A percentile compares a stretch with the other conserved stretches of the same genome.
phyloP scores from a whole-genome alignment of 805 yeast species.

The Lipomyces orientalis region DNA sequence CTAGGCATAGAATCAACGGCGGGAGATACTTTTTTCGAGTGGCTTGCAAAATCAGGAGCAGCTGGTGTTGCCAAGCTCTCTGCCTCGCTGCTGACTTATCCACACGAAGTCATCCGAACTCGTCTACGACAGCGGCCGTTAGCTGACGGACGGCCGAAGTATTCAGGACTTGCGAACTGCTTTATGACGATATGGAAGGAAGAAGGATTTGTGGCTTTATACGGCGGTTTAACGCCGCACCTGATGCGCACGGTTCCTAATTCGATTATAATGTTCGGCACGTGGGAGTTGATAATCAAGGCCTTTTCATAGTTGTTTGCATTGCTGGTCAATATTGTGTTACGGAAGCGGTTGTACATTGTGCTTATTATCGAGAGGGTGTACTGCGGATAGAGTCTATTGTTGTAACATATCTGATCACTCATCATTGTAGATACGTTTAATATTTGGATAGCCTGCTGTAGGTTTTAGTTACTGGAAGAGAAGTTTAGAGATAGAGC shows the following conservation, averaged over 20 bases:
- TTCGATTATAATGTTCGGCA: constrained; percentile 97
- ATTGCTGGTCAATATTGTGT: background rate
- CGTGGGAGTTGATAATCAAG: constrained; percentile 87
- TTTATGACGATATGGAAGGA: constrained; percentile 84
- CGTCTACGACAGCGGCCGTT: constrained; percentile 93
- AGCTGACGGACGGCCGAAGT: constrained; percentile 79
- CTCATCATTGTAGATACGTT: background rate
- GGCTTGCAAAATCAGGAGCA: constrained; percentile 96
- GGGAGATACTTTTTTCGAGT: constrained; percentile 73
- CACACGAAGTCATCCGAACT: constrained; percentile 96
- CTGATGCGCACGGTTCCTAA: constrained; percentile 96
- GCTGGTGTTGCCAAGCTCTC: constrained; percentile 96
- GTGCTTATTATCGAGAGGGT: background rate
- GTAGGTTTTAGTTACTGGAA: background rate
- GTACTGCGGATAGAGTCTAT: background rate
- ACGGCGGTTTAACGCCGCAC: constrained; percentile 98
- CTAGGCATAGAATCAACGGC: constrained; percentile 49
- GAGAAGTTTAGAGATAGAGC: background rate
- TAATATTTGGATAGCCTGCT: background rate
- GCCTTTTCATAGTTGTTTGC: constrained; percentile 45
- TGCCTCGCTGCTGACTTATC: constrained; percentile 92
- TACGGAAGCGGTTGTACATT: background rate
- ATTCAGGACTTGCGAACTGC: constrained; percentile 87
- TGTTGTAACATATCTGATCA: background rate
- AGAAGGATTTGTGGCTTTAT: constrained; percentile 91